These are phyloP conservation scores for Picochlorum sp. DNA, from an alignment of 139 green algal genomes.

Conservation along the genomic window DNA sequence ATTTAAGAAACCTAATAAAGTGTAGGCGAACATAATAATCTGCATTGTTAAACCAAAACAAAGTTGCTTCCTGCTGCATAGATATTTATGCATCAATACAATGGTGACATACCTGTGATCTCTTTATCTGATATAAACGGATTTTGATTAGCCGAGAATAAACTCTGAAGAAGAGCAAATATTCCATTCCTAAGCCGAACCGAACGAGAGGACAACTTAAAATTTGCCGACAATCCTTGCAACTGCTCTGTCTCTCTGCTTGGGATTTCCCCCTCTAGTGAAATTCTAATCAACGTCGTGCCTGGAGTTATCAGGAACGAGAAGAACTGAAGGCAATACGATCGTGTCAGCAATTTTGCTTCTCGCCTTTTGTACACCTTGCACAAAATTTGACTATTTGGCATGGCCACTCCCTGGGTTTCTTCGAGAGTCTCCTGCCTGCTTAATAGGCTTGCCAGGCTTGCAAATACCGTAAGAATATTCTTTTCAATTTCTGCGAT, in stretches of 20 bases:
- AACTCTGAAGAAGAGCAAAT: slow-evolving; percentile 22
- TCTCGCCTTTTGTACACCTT: too few species aligned
- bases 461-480: background rate
- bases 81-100: background rate
- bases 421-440: background rate
- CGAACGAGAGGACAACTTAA: background rate
- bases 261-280: background rate
- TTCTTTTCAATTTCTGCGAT: background rate
- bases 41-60: slow-evolving; percentile 3
- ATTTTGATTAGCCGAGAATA: slow-evolving; percentile 23
- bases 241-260: too few species aligned
- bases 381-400: too few species aligned
- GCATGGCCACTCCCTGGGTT: too few species aligned
- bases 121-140: slow-evolving; percentile 26
- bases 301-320: background rate
- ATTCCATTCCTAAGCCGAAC: slow-evolving; percentile 13
- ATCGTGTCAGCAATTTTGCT: too few species aligned
- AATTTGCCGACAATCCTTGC: background rate
- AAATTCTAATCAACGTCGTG: background rate
- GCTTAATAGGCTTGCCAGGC: background rate
- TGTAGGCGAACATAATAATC: slow-evolving; percentile 38
- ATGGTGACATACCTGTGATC: slow-evolving; percentile 8
- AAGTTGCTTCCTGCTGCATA: too few species aligned
- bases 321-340: too few species aligned
- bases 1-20: slow-evolving; percentile 37